A percentile compares a stretch with the other conserved stretches of the same genome.
phyloP scores from a whole-genome alignment of 2,329 filamentous ascomycete species.

The Colletotrichum sp. region DNA sequence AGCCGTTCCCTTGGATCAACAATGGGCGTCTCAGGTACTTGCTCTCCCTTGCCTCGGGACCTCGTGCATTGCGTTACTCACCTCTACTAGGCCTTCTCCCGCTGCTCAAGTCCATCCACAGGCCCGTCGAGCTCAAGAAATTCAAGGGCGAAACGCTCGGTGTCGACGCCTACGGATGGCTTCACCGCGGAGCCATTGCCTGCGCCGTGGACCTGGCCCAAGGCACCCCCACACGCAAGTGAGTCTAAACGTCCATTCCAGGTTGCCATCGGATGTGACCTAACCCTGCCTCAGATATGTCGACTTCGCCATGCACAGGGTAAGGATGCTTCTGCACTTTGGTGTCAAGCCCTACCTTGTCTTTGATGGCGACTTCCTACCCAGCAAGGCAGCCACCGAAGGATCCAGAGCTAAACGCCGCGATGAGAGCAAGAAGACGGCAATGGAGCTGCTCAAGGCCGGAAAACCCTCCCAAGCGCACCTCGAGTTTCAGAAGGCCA shows the following conservation, averaged over 20 bases:
- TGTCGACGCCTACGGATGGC: slow-evolving; percentile 98
- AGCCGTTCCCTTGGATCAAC: slow-evolving; percentile 8
- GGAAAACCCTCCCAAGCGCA: slow-evolving; percentile 84
- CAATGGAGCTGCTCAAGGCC: slow-evolving; percentile 79
- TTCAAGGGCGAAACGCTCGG: slow-evolving; percentile 87
- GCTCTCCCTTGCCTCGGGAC: slow-evolving; percentile 4
- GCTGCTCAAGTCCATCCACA: slow-evolving; percentile 95
- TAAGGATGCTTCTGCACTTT: slow-evolving; percentile 93
- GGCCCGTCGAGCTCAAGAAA: slow-evolving; percentile 83
- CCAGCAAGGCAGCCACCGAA: slow-evolving; percentile 91
- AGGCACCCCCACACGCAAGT: slow-evolving; percentile 88
- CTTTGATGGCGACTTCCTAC: slow-evolving; percentile 94
- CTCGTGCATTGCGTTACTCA: neutral
- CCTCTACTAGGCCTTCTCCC: slow-evolving; percentile 79
- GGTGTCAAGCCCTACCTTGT: slow-evolving; percentile 94
- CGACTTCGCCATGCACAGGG: slow-evolving; percentile 86
- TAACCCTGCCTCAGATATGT: slow-evolving; percentile 68
- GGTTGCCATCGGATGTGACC: neutral
- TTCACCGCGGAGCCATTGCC: slow-evolving; percentile 88
- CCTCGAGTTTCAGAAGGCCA: slow-evolving; percentile 88
- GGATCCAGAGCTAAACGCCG: slow-evolving; percentile 75
- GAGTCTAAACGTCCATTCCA: slow-evolving; percentile 35
- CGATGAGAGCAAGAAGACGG: slow-evolving; percentile 76
- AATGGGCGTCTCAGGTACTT: slow-evolving; percentile 25
- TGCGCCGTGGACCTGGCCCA: slow-evolving; percentile 92